Evolutionary conservation across 2,329 filamentous ascomycete genomes (phyloP), one percentile per base, ranked within the genome.

Genomic region (Alternaria rosae): DNA sequence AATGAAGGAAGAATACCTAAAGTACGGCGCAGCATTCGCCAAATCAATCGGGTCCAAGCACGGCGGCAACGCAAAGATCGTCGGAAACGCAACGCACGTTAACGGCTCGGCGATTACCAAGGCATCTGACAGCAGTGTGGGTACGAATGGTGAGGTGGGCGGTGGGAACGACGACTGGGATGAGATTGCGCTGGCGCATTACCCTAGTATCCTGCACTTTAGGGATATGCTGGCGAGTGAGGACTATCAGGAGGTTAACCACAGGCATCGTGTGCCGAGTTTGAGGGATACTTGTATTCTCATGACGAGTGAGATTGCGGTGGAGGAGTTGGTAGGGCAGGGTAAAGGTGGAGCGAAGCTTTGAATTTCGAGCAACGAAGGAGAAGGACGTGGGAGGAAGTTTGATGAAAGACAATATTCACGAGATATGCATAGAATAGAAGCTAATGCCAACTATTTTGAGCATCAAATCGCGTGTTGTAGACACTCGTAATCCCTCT

Each of bases 171-270:
- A 60, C 15, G 70, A 71, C 30, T 90, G 88, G 88, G 85, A 90
- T 72, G 88, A 90, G 76, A 82, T 90, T 63, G 87, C 88, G 0
- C 80, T 90, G 44, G 88, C 88, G 57, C 87, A 89, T 78, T 90
- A 90, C 75, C 87, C 88, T 4, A 87, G 83, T 53, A 85, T 89
- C 35, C 65, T 75, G 63, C 87, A 90, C 74, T 90, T 90, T 70
- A 85, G 85, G 44, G 86, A 88, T 70, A 89, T 89, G 87, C 70
- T 88, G 44, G 82, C 80, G 2, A 83, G 84, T 44, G 80, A 83
- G 68, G 86, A 88, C 69, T 89, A 88, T 73, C 86, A 88, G 78
- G 81, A 76, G 41, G 85, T 87, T 6, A 89, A 89, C 76, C 78
- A 82, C 54, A 83, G 78, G 70, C 78, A 82, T 70, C 78, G 87